Evolutionary conservation across 169 alveolate genomes (phyloP).

Genomic region (Eimeria mitis): DNA sequence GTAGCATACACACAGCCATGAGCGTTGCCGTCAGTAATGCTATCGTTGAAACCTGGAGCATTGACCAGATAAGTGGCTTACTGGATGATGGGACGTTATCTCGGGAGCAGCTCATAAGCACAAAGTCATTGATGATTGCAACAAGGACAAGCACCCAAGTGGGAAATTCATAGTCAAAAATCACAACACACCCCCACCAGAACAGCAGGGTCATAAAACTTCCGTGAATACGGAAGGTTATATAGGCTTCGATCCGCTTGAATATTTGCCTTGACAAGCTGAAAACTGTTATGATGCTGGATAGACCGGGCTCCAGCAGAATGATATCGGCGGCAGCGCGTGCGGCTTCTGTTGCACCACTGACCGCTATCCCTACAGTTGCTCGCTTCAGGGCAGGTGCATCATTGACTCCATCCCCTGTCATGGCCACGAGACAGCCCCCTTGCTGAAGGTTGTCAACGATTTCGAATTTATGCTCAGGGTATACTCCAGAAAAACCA

Average conservation of each 20-base stretch:
- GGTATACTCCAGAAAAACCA: slow-evolving; percentile 87
- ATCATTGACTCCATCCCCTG: slow-evolving; percentile 97
- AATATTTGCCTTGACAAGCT: slow-evolving; percentile 91
- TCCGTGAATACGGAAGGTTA: slow-evolving; percentile 85
- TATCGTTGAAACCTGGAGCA: slow-evolving; percentile 62
- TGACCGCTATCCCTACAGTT: slow-evolving; percentile 95
- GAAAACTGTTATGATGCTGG: slow-evolving; percentile 91
- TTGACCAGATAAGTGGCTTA: slow-evolving; percentile 81
- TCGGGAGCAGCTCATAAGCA: slow-evolving; percentile 82
- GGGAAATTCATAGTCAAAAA: slow-evolving; percentile 74
- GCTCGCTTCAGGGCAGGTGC: slow-evolving; percentile 97
- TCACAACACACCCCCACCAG: slow-evolving; percentile 84
- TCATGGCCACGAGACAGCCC: slow-evolving; percentile 92
- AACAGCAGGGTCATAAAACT: slow-evolving; percentile 83
- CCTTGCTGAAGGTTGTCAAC: slow-evolving; percentile 86
- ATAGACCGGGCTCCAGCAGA: slow-evolving; percentile 92
- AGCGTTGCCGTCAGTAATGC: slow-evolving; percentile 75
- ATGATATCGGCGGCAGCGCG: slow-evolving; percentile 94
- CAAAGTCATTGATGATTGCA: slow-evolving; percentile 83
- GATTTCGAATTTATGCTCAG: slow-evolving; percentile 93
- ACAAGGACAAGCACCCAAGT: slow-evolving; percentile 80
- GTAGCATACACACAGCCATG: slow-evolving; percentile 63
- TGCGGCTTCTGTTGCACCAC: slow-evolving; percentile 95
- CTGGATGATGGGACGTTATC: slow-evolving; percentile 80
- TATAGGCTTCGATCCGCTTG: slow-evolving; percentile 91